Evolutionary conservation across 768 basidiomycete species (phyloP).

Genomic region (Leccinum obscurum): DNA sequence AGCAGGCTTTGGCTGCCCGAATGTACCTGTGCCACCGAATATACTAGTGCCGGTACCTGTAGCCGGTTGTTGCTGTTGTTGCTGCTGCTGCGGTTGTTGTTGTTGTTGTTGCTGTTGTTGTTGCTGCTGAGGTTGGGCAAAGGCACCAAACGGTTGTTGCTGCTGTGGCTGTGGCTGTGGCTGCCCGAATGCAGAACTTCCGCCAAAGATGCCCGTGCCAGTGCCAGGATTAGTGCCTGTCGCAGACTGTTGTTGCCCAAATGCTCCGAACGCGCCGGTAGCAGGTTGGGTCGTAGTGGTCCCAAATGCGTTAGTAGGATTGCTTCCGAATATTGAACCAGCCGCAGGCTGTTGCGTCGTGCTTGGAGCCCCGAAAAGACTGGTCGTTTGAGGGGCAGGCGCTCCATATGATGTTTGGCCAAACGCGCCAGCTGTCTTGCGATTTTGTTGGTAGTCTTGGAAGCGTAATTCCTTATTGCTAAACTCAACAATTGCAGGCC

Average conservation of each 20-base stretch:
- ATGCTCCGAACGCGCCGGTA: slow-evolving; percentile 33
- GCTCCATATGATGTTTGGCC: slow-evolving; percentile 41
- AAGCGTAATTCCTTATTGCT: slow-evolving; percentile 61
- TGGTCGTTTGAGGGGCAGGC: slow-evolving; percentile 27
- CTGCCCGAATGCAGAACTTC: slow-evolving; percentile 41
- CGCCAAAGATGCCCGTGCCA: slow-evolving; percentile 45
- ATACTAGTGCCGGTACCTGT: slow-evolving; percentile 30
- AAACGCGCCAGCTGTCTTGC: slow-evolving; percentile 71
- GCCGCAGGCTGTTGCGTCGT: slow-evolving; percentile 31
- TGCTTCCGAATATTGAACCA: slow-evolving; percentile 33
- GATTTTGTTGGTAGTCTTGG: slow-evolving; percentile 74
- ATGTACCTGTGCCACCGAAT: slow-evolving; percentile 35
- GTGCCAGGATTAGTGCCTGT: slow-evolving; percentile 24
- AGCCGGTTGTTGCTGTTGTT: slow-evolving; percentile 39
- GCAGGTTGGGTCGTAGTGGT: slow-evolving; percentile 26
- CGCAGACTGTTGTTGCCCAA: slow-evolving; percentile 39
- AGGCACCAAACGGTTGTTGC: slow-evolving; percentile 46
- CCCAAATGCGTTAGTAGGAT: slow-evolving; percentile 24
- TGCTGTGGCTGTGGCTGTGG: slow-evolving; percentile 17
- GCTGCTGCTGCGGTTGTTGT: not conserved
- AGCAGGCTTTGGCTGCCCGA: slow-evolving; percentile 35
- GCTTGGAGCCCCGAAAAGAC: slow-evolving; percentile 28
- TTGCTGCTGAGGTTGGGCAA: slow-evolving; percentile 43
- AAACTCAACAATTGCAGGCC: not conserved
- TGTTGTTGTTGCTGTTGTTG: not conserved